These are phyloP conservation scores for Aspergillus floridensis DNA, from an alignment of 2,329 filamentous ascomycete species.

Conservation along the genomic window DNA sequence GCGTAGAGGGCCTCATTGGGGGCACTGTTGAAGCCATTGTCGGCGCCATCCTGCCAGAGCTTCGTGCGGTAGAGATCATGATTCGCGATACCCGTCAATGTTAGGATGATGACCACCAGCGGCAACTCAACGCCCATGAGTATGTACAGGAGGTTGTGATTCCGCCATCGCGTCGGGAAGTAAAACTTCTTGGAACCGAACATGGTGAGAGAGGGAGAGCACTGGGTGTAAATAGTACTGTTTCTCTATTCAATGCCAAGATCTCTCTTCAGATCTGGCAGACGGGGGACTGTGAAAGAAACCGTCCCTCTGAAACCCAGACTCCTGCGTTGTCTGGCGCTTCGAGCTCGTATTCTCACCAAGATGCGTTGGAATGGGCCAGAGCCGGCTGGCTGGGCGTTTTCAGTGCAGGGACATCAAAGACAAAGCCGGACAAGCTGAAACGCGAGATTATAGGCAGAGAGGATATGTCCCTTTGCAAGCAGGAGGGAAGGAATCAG, in stretches of 20 bases:
- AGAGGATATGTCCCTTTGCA: constrained; percentile 13
- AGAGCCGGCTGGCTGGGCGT: constrained; percentile 39
- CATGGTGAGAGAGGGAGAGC: neutral
- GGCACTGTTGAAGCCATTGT: constrained; percentile 62
- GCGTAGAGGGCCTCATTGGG: constrained; percentile 57
- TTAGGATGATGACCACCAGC: constrained; percentile 56
- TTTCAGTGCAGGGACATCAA: constrained; percentile 30
- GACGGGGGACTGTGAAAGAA: neutral
- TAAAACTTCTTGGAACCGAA: constrained; percentile 14
- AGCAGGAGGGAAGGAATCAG: neutral
- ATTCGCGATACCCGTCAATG: constrained; percentile 61
- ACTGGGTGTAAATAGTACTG: neutral
- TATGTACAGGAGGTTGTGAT: constrained; percentile 51
- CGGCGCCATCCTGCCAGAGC: constrained; percentile 61
- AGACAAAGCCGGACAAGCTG: constrained; percentile 16
- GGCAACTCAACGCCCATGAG: constrained; percentile 57
- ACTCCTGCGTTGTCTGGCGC: neutral
- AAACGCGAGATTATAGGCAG: constrained; percentile 12
- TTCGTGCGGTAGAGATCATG: constrained; percentile 61
- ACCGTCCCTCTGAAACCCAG: neutral
- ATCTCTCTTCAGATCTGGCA: neutral
- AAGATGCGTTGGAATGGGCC: constrained; percentile 20
- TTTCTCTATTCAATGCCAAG: neutral
- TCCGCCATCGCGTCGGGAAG: constrained; percentile 55
- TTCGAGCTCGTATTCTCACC: neutral